A percentile compares a stretch with the other conserved stretches of the same genome.
These are phyloP conservation scores for Triticum dicoccoides DNA, from an alignment of 176 grass and related monocot species.

Conservation along the genomic window DNA sequence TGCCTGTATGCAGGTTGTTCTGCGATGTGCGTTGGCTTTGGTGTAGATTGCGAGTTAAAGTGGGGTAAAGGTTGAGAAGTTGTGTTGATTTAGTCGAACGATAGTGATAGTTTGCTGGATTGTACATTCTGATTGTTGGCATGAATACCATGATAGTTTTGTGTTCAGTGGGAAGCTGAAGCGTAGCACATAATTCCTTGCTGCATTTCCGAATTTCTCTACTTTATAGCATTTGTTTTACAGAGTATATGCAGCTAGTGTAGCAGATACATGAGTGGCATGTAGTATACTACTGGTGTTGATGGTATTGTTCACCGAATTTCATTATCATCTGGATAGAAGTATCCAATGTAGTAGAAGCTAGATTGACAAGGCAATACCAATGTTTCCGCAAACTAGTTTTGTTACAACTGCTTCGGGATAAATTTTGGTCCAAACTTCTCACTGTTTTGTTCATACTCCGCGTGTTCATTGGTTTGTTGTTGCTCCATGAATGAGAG, in stretches of 20 bases:
- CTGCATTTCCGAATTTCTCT: no score
- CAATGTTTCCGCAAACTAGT: background rate
- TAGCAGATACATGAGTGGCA: background rate
- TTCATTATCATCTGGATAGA: background rate
- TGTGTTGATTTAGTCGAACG: background rate
- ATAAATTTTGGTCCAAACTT: background rate
- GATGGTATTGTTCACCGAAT: background rate
- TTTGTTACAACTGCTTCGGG: background rate
- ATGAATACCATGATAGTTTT: no score
- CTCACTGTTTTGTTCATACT: background rate
- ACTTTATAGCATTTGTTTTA: background rate
- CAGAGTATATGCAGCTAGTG: background rate
- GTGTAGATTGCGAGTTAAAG: background rate
- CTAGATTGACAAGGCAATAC: background rate
- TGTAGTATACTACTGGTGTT: background rate
- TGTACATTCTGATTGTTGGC: background rate
- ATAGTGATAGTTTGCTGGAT: background rate
- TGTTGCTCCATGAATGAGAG: background rate
- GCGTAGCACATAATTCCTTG: no score
- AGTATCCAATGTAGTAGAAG: background rate
- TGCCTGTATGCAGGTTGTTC: background rate
- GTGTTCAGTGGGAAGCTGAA: no score
- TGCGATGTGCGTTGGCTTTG: conserved; percentile 6
- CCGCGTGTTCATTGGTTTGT: background rate
- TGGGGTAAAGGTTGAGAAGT: conserved; percentile 5